Conservation (phyloP, 768 basidiomycete species). For the Boletus pseudopeckii region DNA sequence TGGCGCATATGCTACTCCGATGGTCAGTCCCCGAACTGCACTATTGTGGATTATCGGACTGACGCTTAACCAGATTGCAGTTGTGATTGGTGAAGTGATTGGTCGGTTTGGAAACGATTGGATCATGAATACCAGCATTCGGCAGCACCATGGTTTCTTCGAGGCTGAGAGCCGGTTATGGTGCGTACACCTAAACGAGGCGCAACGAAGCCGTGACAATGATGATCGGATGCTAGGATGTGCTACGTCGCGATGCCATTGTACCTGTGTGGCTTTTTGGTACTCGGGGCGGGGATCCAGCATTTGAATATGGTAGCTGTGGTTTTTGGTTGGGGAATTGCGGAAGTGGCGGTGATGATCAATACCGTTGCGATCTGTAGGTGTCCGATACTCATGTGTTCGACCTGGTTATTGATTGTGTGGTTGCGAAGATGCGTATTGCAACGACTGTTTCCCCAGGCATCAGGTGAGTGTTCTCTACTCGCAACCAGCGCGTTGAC, state of each 20-base stretch:
- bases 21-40: slow-evolving; percentile 28
- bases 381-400: slow-evolving; percentile 1
- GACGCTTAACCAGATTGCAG: slow-evolving; percentile 36
- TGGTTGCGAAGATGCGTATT: slow-evolving; percentile 34
- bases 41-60: background rate
- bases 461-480: slow-evolving; percentile 19
- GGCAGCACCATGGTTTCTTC: slow-evolving; percentile 49
- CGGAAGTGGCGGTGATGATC: slow-evolving; percentile 35
- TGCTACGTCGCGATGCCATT: slow-evolving; percentile 40
- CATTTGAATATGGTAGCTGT: slow-evolving; percentile 27
- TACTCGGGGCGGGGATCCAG: slow-evolving; percentile 39
- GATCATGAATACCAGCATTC: slow-evolving; percentile 42
- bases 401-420: background rate
- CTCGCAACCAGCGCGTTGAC: background rate
- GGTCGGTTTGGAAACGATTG: slow-evolving; percentile 52
- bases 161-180: slow-evolving; percentile 48
- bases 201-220: background rate
- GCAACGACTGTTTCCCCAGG: slow-evolving; percentile 37
- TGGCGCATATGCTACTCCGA: slow-evolving; percentile 43
- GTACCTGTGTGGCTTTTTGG: slow-evolving; percentile 40
- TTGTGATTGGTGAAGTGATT: slow-evolving; percentile 48
- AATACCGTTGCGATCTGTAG: slow-evolving; percentile 40
- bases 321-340: slow-evolving; percentile 45
- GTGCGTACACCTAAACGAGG: slow-evolving; percentile 17
- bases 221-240: slow-evolving; percentile 20